A percentile compares a stretch with the other conserved stretches of the same genome.
Evolutionary conservation across 371 early-diverging fungal species (phyloP).

Genomic region (Rhizopus delemar): DNA sequence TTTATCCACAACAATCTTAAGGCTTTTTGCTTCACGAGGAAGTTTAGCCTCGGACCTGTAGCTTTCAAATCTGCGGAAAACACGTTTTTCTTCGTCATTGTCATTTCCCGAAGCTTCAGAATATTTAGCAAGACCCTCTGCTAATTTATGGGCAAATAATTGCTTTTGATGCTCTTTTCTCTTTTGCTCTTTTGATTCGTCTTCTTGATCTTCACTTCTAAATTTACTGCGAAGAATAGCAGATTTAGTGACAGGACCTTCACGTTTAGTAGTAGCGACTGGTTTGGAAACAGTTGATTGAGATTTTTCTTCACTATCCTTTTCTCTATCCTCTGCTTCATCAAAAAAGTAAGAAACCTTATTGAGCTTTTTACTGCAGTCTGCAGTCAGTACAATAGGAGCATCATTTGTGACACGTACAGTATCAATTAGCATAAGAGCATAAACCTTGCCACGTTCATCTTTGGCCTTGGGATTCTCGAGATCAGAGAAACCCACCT

Average conservation of each 20-base stretch:
- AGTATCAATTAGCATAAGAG: conserved; percentile 85
- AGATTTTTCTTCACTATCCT: conserved; percentile 26
- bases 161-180: conserved; percentile 88
- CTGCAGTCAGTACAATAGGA: conserved; percentile 70
- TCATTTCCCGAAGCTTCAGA: conserved; percentile 65
- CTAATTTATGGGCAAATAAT: conserved; percentile 71
- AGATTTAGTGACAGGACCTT: conserved; percentile 52
- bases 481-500: conserved; percentile 86
- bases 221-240: conserved; percentile 88
- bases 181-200: conserved; percentile 76
- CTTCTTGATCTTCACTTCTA: conserved; percentile 82
- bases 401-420: conserved; percentile 67
- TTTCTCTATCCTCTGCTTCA: conserved; percentile 62
- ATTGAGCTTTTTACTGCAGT: conserved; percentile 69
- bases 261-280: conserved; percentile 12
- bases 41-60: conserved; percentile 88
- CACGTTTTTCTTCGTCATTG: conserved; percentile 66
- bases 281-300: conserved; percentile 17
- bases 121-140: conserved; percentile 81
- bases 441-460: conserved; percentile 69
- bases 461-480: conserved; percentile 74
- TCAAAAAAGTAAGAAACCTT: conserved; percentile 82
- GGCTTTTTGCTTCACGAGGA: conserved; percentile 73
- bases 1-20: conserved; percentile 91
- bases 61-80: conserved; percentile 88